Evolutionary conservation across 2,329 filamentous ascomycete genomes (phyloP).

Genomic region (Lasiodiplodia theobromae): DNA sequence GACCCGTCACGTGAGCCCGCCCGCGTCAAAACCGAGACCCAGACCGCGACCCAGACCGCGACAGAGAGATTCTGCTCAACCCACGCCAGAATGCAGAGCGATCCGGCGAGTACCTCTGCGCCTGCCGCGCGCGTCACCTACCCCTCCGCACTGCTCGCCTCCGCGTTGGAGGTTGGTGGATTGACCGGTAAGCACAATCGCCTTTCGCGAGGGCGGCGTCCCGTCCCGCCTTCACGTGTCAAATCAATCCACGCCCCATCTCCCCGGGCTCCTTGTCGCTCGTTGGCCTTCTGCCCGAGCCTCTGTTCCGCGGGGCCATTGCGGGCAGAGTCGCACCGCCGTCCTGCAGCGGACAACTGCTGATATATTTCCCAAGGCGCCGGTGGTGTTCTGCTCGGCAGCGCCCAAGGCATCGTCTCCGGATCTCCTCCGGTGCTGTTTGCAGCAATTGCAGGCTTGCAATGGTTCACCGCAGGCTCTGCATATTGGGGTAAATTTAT

Average conservation of each 20-base stretch:
- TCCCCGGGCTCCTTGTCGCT: background rate
- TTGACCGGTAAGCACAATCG: constrained; percentile 28
- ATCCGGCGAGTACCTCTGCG: background rate
- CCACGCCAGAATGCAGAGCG: constrained; percentile 18
- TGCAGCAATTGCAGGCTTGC: constrained; percentile 73
- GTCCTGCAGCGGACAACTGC: background rate
- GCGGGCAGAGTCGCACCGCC: background rate
- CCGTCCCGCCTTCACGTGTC: constrained; percentile 27
- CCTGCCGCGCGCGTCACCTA: background rate
- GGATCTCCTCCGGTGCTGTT: constrained; percentile 73
- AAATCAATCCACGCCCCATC: constrained; percentile 4
- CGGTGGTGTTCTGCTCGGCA: constrained; percentile 64
- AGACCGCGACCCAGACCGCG: background rate
- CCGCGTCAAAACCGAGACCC: background rate
- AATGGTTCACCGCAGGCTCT: constrained; percentile 81
- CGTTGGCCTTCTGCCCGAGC: background rate
- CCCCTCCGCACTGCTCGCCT: constrained; percentile 17
- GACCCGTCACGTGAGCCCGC: constrained; percentile 18
- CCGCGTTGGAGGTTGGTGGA: constrained; percentile 27
- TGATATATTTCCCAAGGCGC: constrained; percentile 10
- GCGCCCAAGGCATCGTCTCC: constrained; percentile 64
- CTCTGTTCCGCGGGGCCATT: background rate
- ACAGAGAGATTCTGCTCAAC: constrained; percentile 1
- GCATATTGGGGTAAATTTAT: constrained; percentile 66
- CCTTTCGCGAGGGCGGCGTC: background rate